A percentile compares a stretch with the other conserved stretches of the same genome.
Evolutionary conservation across 768 basidiomycete genomes (phyloP).

Genomic region (Tylopilus rubrobrunneus): DNA sequence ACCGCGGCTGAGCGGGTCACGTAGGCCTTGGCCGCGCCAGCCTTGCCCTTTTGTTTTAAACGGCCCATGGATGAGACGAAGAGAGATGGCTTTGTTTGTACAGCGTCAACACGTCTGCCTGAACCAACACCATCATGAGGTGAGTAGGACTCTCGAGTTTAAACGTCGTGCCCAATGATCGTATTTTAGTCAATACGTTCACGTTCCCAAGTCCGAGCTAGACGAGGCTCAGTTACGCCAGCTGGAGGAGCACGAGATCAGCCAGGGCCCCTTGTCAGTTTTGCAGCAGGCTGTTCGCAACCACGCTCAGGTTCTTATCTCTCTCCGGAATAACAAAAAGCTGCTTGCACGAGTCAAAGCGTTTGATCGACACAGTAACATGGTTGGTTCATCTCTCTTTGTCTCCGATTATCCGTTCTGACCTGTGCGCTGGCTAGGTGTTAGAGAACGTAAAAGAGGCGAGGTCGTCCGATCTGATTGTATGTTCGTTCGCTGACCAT

Average conservation of each 20-base stretch:
- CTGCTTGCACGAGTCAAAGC: conserved; percentile 94
- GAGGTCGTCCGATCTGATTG: conserved; percentile 21
- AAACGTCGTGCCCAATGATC: conserved; percentile 7
- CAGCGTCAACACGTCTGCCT: conserved; percentile 25
- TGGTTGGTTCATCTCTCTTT: conserved; percentile 53
- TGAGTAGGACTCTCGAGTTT: conserved; percentile 14
- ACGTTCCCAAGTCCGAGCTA: conserved; percentile 94
- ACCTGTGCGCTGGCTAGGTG: conserved; percentile 49
- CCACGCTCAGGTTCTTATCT: conserved; percentile 96
- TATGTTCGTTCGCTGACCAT: conserved; percentile 7
- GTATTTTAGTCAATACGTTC: conserved; percentile 82
- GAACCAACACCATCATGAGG: conserved; percentile 27
- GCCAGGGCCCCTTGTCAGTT: conserved; percentile 94
- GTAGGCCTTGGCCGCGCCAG: conserved; percentile 89
- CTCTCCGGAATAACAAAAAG: conserved; percentile 98
- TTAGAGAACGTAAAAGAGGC: conserved; percentile 98
- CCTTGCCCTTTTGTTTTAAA: conserved; percentile 78
- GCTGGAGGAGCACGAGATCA: conserved; percentile 97
- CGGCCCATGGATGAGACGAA: conserved; percentile 56
- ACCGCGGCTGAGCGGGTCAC: conserved; percentile 87
- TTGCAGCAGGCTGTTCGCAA: conserved; percentile 97
- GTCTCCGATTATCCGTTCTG: conserved; percentile 1
- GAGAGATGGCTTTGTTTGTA: conserved; percentile 27
- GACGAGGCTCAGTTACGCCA: conserved; percentile 96
- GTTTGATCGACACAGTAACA: conserved; percentile 97